Percentiles rank a stretch among this genome's conserved stretches.
Evolutionary conservation across 2,329 filamentous ascomycete species (phyloP).

Genomic region (Periconia sp.): DNA sequence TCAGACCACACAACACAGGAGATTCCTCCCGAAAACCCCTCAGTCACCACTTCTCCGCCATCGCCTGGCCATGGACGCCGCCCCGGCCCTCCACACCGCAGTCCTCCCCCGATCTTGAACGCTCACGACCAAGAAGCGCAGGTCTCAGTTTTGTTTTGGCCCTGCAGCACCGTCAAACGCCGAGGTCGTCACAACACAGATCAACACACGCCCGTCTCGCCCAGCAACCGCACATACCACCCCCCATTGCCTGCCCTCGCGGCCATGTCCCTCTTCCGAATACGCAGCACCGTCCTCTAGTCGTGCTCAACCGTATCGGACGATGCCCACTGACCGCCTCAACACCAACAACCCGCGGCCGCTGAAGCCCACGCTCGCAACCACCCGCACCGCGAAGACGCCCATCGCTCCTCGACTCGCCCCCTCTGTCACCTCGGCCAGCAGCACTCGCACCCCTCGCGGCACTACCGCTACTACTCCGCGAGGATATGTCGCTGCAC

Average conservation of each 20-base stretch:
- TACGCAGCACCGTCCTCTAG: conserved; percentile 20
- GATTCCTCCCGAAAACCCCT: conserved; percentile 14
- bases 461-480: conserved; percentile 35
- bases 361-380: conserved; percentile 72
- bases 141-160: conserved; percentile 21
- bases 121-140: background rate
- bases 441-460: conserved; percentile 38
- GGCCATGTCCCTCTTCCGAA: conserved; percentile 37
- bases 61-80: conserved; percentile 25
- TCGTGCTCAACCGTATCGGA: conserved; percentile 24
- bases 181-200: background rate
- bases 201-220: conserved; percentile 26
- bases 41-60: conserved; percentile 16
- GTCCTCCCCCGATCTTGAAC: conserved; percentile 9
- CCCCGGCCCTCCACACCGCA: conserved; percentile 11
- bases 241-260: conserved; percentile 27
- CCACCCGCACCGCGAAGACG: conserved; percentile 61
- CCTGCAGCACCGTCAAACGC: background rate
- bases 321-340: conserved; percentile 46
- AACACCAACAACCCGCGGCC: conserved; percentile 62
- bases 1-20: conserved; percentile 26
- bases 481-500: conserved; percentile 39
- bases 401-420: conserved; percentile 67
- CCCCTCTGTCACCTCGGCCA: conserved; percentile 38
- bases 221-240: conserved; percentile 37